phyloP scores from a whole-genome alignment of 805 yeast species.

The Candida silvicultrix region DNA sequence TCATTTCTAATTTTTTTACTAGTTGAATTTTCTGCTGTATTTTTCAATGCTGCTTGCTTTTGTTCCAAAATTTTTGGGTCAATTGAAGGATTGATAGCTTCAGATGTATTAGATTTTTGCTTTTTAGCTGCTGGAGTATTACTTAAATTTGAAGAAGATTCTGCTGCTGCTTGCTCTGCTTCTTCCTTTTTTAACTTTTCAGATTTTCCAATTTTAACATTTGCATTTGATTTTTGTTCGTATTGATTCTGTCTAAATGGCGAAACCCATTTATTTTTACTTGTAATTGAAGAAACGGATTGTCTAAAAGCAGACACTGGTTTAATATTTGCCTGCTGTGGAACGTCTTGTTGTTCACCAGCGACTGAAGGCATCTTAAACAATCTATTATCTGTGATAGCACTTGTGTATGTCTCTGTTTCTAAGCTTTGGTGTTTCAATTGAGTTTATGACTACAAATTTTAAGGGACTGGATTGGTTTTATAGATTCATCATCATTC shows the following conservation, averaged over 20 bases:
- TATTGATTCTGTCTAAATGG: conserved; percentile 19
- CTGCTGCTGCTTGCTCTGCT: neutral
- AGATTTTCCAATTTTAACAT: neutral
- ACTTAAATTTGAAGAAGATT: neutral
- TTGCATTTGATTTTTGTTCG: neutral
- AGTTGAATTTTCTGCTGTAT: neutral
- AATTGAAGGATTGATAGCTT: neutral
- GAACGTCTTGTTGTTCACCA: neutral
- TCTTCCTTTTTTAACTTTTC: neutral
- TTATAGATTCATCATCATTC: neutral
- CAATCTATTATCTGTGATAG: neutral
- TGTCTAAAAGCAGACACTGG: neutral
- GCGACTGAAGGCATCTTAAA: neutral
- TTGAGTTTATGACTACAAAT: neutral
- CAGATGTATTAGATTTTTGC: neutral
- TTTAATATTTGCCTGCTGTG: neutral
- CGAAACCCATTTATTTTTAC: conserved; percentile 20
- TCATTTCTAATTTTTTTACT: conserved; percentile 8
- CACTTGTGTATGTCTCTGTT: neutral
- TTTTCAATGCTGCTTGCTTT: neutral
- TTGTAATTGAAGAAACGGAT: neutral
- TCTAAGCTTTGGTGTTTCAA: neutral
- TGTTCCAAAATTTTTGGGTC: neutral
- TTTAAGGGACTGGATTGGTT: neutral
- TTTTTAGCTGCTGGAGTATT: neutral